A percentile compares a stretch with the other conserved stretches of the same genome.
Conservation (phyloP, 148 eudicot species). For the Rhododendron ferrugineum region DNA sequence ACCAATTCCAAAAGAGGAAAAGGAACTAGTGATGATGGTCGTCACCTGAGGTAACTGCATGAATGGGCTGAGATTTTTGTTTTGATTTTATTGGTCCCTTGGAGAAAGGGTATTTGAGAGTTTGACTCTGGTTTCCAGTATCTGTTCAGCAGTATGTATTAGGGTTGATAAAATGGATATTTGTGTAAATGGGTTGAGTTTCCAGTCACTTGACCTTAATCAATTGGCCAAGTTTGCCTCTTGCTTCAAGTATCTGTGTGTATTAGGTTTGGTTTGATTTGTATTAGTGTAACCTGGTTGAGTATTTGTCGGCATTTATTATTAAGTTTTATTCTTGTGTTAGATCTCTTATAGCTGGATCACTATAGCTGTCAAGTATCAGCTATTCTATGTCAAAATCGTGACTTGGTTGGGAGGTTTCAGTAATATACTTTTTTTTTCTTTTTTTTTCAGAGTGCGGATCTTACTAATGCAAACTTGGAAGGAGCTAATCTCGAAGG, state of each 20-base stretch:
- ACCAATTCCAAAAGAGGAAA: background rate
- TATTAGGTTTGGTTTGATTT: background rate
- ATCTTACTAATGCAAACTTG: slow-evolving; percentile 89
- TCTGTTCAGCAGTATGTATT: background rate
- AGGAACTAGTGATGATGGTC: background rate
- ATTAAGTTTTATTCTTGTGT: background rate
- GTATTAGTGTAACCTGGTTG: background rate
- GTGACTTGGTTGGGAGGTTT: background rate
- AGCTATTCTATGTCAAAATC: slow-evolving; percentile 1
- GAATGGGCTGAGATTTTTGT: background rate
- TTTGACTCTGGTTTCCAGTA: background rate
- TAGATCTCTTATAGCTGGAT: background rate
- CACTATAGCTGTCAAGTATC: background rate
- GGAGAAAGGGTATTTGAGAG: background rate
- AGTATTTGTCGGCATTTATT: background rate
- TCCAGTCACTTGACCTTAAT: background rate
- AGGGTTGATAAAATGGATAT: background rate
- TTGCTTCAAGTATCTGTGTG: background rate
- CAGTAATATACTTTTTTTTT: background rate
- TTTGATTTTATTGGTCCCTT: background rate
- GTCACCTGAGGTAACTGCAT: background rate
- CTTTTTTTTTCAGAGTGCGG: slow-evolving; percentile 62
- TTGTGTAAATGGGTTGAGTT: background rate
- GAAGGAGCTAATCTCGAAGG: slow-evolving; percentile 97
- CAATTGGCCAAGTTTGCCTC: background rate